Base-by-base conservation (phyloP, 2,329 filamentous ascomycete species). In the Ceratocystiopsis brevicomis region DNA sequence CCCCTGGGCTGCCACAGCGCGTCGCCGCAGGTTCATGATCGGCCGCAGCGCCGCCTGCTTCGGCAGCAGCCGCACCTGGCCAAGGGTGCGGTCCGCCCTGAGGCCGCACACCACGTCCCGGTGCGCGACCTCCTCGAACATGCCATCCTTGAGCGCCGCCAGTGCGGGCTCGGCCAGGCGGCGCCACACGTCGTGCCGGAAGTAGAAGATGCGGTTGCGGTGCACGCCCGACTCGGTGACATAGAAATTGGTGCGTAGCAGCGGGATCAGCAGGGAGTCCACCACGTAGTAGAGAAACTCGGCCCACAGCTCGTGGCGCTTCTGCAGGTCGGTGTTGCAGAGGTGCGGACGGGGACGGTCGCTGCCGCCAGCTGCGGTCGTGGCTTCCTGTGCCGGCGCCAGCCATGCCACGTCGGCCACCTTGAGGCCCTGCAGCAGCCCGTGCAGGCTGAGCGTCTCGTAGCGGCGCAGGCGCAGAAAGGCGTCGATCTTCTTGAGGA, bases 271-370 rank as follows among this genome's bases (percentile, higher is more conserved):
- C 18, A 95, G 67, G 0, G 87, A 95, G 59, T 98, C 90, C 53
- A 98, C 90, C 4, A 93, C 51, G 56, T 87, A 98, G 61, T 95
- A 96, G 8, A 96, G 53, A 45, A 96, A 77, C 57, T 98, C 90
- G 43, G 76, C 61, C 40, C 95, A 73, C 0, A 96, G 67, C 54
- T 95, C 82, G 21, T 63, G 65, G 12, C 87, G 77, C 58, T 95
- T 96, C 8, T 63, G 61, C 30, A 72, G 65, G 54, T 96, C 88
- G 0, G 79, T 77, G 46, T 68, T 65, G 47, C 81, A 81, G 41
- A 81, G 64, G 44, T 78, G 87, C 11, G 57, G 25, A 30, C 10
- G 25, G 25, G 6, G 2, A 10, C 6, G 4, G 25, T 30, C 25
- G 25, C 10, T 11, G 25, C 58, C 14, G 56, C 52, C 1, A 67